Evolutionary conservation across 768 basidiomycete species (phyloP).

Genomic region (Trichaptum fuscoviolaceum): DNA sequence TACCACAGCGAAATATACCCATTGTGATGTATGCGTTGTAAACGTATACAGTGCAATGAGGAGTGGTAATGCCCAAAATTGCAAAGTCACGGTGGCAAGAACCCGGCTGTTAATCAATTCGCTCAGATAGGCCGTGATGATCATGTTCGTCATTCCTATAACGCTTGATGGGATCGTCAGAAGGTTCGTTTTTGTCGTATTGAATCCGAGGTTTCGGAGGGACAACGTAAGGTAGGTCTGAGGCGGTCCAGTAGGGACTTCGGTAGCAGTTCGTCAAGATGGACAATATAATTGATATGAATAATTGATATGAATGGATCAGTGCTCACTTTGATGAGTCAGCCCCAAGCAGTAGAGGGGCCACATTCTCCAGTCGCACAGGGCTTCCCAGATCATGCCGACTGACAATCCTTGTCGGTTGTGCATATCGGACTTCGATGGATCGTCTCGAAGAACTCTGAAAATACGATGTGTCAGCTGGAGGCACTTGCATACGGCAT

Average conservation of each 20-base stretch:
- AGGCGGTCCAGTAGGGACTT: constrained; percentile 55
- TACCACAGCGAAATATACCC: constrained; percentile 52
- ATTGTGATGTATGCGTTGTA: constrained; percentile 41
- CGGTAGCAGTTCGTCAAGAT: constrained; percentile 3
- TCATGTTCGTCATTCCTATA: constrained; percentile 40
- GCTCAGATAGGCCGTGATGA: constrained; percentile 44
- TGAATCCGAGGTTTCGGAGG: constrained; percentile 57
- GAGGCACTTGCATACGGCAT: not conserved
- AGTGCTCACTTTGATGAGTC: constrained; percentile 42
- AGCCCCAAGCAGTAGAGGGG: constrained; percentile 57
- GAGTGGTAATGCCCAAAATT: constrained; percentile 60
- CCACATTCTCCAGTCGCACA: constrained; percentile 61
- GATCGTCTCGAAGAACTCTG: constrained; percentile 59
- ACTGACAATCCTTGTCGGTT: constrained; percentile 58
- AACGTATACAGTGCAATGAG: constrained; percentile 54
- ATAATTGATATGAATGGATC: not conserved
- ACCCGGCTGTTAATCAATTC: constrained; percentile 54
- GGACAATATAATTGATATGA: not conserved
- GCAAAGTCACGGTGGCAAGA: constrained; percentile 45
- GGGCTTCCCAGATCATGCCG: constrained; percentile 43
- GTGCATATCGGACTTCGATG: constrained; percentile 64
- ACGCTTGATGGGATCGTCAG: constrained; percentile 56
- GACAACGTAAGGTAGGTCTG: constrained; percentile 61
- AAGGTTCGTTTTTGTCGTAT: constrained; percentile 56
- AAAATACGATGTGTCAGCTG: constrained; percentile 2